These are phyloP conservation scores for Ceratocystis variospora DNA, from an alignment of 2,329 filamentous ascomycete genomes.

Conservation along the genomic window DNA sequence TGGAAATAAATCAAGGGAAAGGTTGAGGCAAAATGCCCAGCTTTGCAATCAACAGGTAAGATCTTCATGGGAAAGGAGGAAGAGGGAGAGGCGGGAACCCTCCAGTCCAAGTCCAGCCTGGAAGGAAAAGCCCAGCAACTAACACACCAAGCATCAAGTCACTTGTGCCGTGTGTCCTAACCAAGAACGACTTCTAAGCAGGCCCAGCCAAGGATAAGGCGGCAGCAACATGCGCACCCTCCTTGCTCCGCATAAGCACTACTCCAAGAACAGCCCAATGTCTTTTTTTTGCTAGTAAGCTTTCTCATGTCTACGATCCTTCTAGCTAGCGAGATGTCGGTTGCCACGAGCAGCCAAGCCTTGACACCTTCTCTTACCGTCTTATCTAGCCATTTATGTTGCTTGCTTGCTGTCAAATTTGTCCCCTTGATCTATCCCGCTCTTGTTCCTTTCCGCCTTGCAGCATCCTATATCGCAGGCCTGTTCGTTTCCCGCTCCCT, in stretches of 20 bases:
- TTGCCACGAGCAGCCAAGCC: background rate
- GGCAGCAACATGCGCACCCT: background rate
- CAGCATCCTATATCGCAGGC: background rate
- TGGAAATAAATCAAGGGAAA: background rate
- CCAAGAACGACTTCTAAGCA: too few relatives aligned
- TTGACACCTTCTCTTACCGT: background rate
- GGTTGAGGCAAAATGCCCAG: background rate
- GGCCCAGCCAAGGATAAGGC: too few relatives aligned
- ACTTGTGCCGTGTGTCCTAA: too few relatives aligned
- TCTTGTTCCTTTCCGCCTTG: background rate
- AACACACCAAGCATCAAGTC: background rate
- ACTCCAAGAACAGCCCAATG: background rate
- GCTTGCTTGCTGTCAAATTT: background rate
- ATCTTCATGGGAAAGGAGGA: background rate
- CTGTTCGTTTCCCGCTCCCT: background rate
- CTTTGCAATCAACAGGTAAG: background rate
- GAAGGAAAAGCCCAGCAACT: background rate
- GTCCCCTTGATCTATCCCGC: background rate
- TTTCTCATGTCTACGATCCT: background rate
- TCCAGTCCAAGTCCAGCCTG: background rate
- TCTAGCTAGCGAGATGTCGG: background rate
- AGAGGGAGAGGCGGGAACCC: background rate
- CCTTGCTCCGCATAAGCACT: background rate
- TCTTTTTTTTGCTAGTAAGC: background rate
- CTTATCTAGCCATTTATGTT: background rate